Percentiles rank a stretch among this genome's conserved stretches.
Conservation (phyloP, 164 flowering plant species). For the Euptelea pleiosperma region DNA sequence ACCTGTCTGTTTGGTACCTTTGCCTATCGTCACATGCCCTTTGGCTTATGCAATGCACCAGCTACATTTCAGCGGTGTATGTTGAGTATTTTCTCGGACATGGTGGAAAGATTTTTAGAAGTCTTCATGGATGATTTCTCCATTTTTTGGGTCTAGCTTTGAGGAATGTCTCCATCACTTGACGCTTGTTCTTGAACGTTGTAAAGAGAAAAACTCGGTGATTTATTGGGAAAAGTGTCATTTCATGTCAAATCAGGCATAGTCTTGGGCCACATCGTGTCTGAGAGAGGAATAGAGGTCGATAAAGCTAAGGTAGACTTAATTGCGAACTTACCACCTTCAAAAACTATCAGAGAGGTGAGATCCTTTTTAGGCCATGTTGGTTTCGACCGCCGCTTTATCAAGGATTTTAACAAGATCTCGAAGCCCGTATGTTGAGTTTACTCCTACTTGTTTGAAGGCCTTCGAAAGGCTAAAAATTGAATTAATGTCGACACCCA, state of each 20-base stretch:
- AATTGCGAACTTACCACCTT: not conserved
- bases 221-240: no score
- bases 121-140: not conserved
- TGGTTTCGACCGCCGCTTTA: not conserved
- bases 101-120: not conserved
- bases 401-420: not conserved
- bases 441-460: not conserved
- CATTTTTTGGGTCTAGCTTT: not conserved
- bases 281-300: not conserved
- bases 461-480: not conserved
- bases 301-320: not conserved
- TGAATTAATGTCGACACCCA: not conserved
- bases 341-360: not conserved
- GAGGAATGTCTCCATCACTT: not conserved
- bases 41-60: no score
- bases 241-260: not conserved
- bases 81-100: not conserved
- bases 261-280: not conserved
- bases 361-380: not conserved
- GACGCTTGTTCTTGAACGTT: not conserved
- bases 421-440: not conserved
- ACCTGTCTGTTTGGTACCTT: no score
- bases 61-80: slow-evolving; percentile 1
- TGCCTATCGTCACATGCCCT: no score
- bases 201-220: not conserved